Conservation (phyloP, 306 rosid genomes). For the Mucuna pruriens region DNA sequence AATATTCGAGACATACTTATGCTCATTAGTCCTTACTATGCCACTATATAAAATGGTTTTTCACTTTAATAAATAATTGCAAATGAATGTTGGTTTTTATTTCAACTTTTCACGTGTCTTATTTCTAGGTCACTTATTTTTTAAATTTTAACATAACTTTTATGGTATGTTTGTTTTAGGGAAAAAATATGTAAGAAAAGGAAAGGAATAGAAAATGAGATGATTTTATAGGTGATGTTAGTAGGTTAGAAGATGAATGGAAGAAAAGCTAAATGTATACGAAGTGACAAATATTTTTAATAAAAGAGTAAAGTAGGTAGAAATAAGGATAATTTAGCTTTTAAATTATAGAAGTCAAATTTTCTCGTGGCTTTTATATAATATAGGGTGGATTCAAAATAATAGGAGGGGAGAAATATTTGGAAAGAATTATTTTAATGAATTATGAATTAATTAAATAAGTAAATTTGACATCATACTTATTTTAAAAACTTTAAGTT, state of each 20-base stretch:
- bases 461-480: too few species aligned
- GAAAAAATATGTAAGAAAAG: too few species aligned
- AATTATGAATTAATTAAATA: too few species aligned
- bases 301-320: neutral
- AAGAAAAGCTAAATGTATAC: too few species aligned
- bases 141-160: neutral
- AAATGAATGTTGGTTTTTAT: neutral
- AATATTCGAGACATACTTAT: neutral
- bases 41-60: neutral
- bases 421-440: too few species aligned
- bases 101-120: neutral
- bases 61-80: neutral
- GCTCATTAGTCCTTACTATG: neutral
- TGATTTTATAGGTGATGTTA: too few species aligned
- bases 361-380: neutral
- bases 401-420: too few species aligned
- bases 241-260: too few species aligned
- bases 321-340: too few species aligned
- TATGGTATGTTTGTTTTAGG: neutral
- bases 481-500: too few species aligned
- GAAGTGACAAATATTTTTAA: neutral
- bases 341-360: neutral
- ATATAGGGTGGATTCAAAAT: neutral
- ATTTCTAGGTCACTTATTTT: neutral
- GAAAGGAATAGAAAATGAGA: neutral